Percentiles rank a stretch among this genome's conserved stretches.
Conservation (phyloP, 2,329 filamentous ascomycete species). For the Parascedosporium putredinis region DNA sequence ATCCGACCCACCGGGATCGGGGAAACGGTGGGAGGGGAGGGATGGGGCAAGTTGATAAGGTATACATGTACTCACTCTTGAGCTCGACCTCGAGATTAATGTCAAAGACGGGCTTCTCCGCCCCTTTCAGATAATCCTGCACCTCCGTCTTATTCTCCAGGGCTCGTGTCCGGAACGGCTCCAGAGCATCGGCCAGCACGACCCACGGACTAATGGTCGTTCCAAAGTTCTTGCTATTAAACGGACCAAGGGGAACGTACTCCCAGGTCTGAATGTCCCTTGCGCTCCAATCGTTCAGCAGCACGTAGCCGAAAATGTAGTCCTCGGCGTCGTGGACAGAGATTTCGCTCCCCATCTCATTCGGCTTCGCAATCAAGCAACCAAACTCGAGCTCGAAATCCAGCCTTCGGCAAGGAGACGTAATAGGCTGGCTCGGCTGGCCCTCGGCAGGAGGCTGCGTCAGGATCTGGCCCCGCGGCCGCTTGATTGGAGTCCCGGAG, state of each 20-base stretch:
- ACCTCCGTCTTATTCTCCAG: conserved; percentile 6
- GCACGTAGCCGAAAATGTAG: conserved; percentile 55
- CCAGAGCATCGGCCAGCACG: conserved; percentile 41
- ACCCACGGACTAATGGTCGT: conserved; percentile 49
- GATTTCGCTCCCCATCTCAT: conserved; percentile 21
- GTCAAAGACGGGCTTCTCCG: conserved; percentile 8
- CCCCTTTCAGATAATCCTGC: conserved; percentile 2
- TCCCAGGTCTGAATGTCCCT: conserved; percentile 46
- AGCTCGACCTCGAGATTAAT: conserved; percentile 4
- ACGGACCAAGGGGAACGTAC: conserved; percentile 45
- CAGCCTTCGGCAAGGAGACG: conserved; percentile 22
- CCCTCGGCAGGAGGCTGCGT: neutral
- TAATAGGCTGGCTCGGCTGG: conserved; percentile 2
- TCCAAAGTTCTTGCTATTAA: conserved; percentile 46
- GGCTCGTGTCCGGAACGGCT: conserved; percentile 11
- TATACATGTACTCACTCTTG: neutral
- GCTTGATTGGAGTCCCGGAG: conserved; percentile 54
- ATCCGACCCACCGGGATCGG: neutral
- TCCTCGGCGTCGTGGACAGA: conserved; percentile 36
- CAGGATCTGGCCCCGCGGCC: conserved; percentile 56
- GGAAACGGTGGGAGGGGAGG: neutral
- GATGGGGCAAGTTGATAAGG: neutral
- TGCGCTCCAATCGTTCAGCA: conserved; percentile 51
- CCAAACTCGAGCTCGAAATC: conserved; percentile 66
- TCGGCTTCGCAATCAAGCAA: conserved; percentile 53